Conservation (phyloP, 2,329 filamentous ascomycete species). For the Penicillium sp. region DNA sequence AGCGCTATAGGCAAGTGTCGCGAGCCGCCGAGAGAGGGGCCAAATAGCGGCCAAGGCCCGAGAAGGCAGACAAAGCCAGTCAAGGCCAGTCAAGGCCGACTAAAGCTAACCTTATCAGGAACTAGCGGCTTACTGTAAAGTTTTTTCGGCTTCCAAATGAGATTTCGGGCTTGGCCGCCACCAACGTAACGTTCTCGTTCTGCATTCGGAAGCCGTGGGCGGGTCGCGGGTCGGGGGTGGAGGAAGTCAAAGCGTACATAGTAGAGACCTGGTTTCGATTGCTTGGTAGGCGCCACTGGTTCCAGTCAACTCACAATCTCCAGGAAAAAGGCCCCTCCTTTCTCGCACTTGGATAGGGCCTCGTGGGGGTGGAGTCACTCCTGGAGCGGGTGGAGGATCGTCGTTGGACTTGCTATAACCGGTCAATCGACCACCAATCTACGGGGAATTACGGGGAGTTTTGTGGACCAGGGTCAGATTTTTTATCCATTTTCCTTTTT, state of each 20-base stretch:
- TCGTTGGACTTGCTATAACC: neutral
- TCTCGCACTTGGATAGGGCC: neutral
- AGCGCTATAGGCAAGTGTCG: slow-evolving; percentile 5
- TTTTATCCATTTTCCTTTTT: neutral
- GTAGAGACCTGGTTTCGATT: neutral
- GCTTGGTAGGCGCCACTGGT: neutral
- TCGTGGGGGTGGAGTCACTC: neutral
- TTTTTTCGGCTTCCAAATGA: neutral
- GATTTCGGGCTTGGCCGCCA: neutral
- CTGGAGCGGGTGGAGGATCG: neutral
- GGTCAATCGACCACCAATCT: neutral
- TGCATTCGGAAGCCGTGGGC: neutral
- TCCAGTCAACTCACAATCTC: neutral
- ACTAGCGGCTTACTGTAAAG: neutral
- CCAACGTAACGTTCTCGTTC: neutral
- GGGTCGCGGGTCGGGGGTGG: neutral
- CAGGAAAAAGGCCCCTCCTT: neutral
- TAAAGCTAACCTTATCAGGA: neutral
- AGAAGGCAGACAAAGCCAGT: neutral
- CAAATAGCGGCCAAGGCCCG: neutral
- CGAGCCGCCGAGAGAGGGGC: slow-evolving; percentile 1
- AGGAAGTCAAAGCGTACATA: neutral
- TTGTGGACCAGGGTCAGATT: neutral
- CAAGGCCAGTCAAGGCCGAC: neutral
- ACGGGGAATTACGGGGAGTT: slow-evolving; percentile 1